Evolutionary conservation across 768 basidiomycete species (phyloP).

Genomic region (Tylopilus felleus): DNA sequence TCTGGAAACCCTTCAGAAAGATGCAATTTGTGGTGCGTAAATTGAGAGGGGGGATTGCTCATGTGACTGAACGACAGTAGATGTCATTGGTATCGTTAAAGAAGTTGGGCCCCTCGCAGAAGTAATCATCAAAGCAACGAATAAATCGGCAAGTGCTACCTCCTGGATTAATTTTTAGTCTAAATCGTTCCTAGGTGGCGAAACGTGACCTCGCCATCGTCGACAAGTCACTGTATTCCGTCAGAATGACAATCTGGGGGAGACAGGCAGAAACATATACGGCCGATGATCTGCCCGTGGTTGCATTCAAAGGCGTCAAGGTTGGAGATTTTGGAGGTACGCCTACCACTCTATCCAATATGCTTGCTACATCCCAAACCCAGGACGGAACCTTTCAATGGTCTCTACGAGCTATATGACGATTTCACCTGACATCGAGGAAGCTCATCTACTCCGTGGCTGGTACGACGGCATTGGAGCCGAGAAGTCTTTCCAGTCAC

Average conservation of each 20-base stretch:
- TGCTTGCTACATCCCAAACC: slow-evolving; percentile 5
- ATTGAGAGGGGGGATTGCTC: not conserved
- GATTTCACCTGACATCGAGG: slow-evolving; percentile 89
- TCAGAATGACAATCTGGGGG: slow-evolving; percentile 92
- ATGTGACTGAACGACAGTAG: slow-evolving; percentile 36
- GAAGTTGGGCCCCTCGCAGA: slow-evolving; percentile 66
- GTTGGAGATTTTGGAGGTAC: slow-evolving; percentile 88
- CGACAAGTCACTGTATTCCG: slow-evolving; percentile 73
- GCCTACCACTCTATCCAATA: slow-evolving; percentile 5
- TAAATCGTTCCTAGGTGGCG: slow-evolving; percentile 48
- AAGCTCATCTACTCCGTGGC: slow-evolving; percentile 80
- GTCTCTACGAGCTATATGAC: slow-evolving; percentile 75
- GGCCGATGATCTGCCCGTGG: slow-evolving; percentile 59
- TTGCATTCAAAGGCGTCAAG: slow-evolving; percentile 92
- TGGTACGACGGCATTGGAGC: slow-evolving; percentile 84
- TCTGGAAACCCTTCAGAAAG: slow-evolving; percentile 66
- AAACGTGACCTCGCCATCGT: slow-evolving; percentile 91
- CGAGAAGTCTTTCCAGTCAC: slow-evolving; percentile 64
- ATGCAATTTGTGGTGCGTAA: slow-evolving; percentile 73
- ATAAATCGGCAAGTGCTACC: slow-evolving; percentile 43
- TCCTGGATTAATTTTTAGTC: slow-evolving; percentile 1
- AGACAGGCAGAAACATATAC: slow-evolving; percentile 84
- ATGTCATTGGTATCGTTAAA: slow-evolving; percentile 85
- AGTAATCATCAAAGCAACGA: slow-evolving; percentile 73
- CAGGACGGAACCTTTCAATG: slow-evolving; percentile 84